Base-by-base conservation (phyloP, 805 yeast species). In the Barnettozyma sp. region DNA sequence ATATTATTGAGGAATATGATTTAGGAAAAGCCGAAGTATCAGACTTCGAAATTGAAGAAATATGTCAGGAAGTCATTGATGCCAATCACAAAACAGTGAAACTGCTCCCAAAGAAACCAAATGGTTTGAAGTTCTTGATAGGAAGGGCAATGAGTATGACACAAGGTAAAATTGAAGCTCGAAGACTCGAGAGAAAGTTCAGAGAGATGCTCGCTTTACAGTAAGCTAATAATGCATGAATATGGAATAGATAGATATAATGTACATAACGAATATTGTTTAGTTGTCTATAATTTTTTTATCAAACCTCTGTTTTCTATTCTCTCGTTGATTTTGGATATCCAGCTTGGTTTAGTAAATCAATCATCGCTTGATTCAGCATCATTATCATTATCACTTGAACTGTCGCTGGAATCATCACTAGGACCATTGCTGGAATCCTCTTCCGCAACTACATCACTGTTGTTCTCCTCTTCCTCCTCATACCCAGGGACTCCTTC, bases 111-210 rank as follows among this genome's bases (percentile, higher is more conserved):
- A 77, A 78, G 36, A 75, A 73, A 44, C 58, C 61, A 27, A 73
- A 71, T 23, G 74, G 87, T 10, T 49, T 90, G n/a, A 83, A 86
- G 49, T 84, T 66, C 49, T 63, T 92, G 38, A 70, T 92, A 4
- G 97, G 97, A 1, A 74, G 73, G 52, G 94, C 86, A 14, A 85
- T 92, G 95, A 75, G 76, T 49, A 62, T 68, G 37, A 73, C 85
- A 2, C 82, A 78, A 45, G 97, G 97, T 2, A 59, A 59, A 33
- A 56, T 66, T 8, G 50, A 55, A 22, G 59, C 70, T 1, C 42
- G 48, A 6, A 50, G 55, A 7, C 58, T 66, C 33, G 68, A 65
- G 33, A 34, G 40, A 9, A 46, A 49, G 17, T 62, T 66, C 39
- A 61, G 58, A 43, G 44, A 48, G 25, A 27, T 49, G 22, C 22